Base-by-base conservation (phyloP, 1,139 yeast species). In the Suhomyces bolitotheri region DNA sequence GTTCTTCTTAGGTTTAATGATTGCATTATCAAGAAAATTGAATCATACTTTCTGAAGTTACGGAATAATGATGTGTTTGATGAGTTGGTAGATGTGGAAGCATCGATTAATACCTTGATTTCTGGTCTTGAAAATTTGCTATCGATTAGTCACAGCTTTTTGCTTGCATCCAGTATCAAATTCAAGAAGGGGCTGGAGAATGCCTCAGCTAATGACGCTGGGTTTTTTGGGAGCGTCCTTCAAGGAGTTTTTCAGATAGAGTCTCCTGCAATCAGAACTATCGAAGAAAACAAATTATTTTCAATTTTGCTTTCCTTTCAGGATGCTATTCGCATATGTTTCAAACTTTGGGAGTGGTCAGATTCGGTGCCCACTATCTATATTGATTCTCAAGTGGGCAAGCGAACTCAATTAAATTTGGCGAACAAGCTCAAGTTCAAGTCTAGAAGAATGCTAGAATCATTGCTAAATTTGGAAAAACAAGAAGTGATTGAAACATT, bases 191-290 rank as follows among this genome's bases (percentile, higher is more conserved):
- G 57, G 16, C 46, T 44, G 22, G 39, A 44, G 2, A 38, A 40
- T 22, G 33, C 35, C 14, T 10, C 32, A 33, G 23, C 11, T 10
- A 36, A 65, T 10, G 74, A 72, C 16, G 52, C 72, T 5, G 82
- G 85, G 0, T 83, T 85, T 53, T 75, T 85, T 44, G 88, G 88
- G 0, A 78, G 77, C 40, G 90, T 86, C 9, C 82, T 84, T 32
- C 89, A 86, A 45, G 96, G 96, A 3, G 96, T 89, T 0, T 87
- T 90, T 53, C 84, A 81, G 40, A 78, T 84, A 8, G 97, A 89
- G 46, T 71, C 86, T 0, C 84, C 89, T 0, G 69, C 72, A 5
- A 72, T 73, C 5, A 65, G 78, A 32, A 66, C 77, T 2, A 76
- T 75, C 16, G 78, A 78, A 21, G 80, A 72, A 37, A 69, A 70